Conservation (phyloP, 139 green algal species). For the Closterium sp. region DNA sequence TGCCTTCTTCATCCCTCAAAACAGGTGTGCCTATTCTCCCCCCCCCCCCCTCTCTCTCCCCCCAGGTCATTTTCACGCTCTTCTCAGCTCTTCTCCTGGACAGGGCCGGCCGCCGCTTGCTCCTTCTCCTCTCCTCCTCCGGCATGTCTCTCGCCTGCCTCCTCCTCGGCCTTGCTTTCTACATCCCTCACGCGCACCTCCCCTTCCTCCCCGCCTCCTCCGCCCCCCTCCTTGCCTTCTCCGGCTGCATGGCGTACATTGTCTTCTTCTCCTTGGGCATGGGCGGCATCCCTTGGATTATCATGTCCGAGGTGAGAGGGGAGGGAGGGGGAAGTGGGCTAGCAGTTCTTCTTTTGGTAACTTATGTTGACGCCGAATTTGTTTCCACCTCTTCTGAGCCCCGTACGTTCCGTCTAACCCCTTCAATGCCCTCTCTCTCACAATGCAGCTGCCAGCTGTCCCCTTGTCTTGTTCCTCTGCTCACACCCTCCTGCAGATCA, state of each 20-base stretch:
- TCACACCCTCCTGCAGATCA: too few species aligned
- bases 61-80: background rate
- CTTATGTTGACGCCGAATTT: too few species aligned
- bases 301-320: conserved; percentile 38
- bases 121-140: background rate
- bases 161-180: background rate
- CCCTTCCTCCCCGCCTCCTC: background rate
- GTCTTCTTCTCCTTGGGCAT: conserved; percentile 37
- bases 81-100: background rate
- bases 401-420: too few species aligned
- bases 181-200: background rate
- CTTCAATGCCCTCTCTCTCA: too few species aligned
- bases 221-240: background rate
- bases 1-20: background rate
- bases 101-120: background rate
- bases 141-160: background rate
- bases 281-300: conserved; percentile 51
- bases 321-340: background rate
- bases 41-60: too few species aligned
- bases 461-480: too few species aligned
- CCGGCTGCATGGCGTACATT: conserved; percentile 31
- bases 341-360: too few species aligned
- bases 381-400: too few species aligned
- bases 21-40: too few species aligned
- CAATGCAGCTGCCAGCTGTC: too few species aligned